Conservation (phyloP, 169 alveolate genomes). For the Plasmodium cynomolgi region DNA sequence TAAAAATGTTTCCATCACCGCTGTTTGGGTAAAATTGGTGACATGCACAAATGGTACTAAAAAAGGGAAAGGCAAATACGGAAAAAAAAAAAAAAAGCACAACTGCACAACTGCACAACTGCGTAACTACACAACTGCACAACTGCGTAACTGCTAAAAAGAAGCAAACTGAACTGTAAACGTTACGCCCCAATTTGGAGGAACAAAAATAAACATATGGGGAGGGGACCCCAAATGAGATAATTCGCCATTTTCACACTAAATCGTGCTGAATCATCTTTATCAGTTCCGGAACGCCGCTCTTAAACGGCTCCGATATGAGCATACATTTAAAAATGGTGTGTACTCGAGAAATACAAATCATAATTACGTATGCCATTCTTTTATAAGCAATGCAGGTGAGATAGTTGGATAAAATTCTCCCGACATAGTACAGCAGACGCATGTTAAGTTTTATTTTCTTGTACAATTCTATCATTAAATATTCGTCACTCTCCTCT, state of each 20-base stretch:
- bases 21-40: neutral
- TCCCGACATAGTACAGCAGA: slow-evolving; percentile 54
- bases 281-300: slow-evolving; percentile 14
- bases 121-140: neutral
- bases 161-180: neutral
- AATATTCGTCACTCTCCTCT: slow-evolving; percentile 35
- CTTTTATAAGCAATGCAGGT: slow-evolving; percentile 71
- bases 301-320: slow-evolving; percentile 64
- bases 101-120: neutral
- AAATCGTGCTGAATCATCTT: neutral
- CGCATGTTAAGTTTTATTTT: slow-evolving; percentile 44
- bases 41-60: neutral
- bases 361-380: slow-evolving; percentile 21
- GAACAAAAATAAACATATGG: neutral
- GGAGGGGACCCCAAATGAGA: neutral
- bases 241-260: neutral
- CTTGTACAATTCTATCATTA: slow-evolving; percentile 38
- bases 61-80: neutral
- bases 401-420: slow-evolving; percentile 62
- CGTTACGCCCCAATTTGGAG: neutral
- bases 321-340: slow-evolving; percentile 36
- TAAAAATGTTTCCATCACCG: neutral
- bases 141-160: neutral
- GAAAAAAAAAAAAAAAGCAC: neutral
- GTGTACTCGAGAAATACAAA: slow-evolving; percentile 44